Conservation (phyloP, 2,329 filamentous ascomycete genomes). For the Scytalidium lignicola region DNA sequence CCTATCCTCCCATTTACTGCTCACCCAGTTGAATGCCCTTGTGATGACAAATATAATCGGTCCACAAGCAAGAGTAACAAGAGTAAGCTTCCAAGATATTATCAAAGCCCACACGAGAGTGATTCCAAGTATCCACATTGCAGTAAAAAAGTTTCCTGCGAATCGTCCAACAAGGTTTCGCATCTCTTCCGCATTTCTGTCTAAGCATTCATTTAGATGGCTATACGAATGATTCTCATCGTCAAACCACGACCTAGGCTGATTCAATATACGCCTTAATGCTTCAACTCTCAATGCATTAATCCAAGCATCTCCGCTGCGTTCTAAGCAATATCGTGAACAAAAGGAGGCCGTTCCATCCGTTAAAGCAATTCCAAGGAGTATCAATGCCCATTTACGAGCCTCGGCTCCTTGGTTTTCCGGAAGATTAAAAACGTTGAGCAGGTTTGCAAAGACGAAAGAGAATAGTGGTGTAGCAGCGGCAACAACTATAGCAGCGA, state of each 20-base stretch:
- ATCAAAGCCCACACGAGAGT: conserved; percentile 69
- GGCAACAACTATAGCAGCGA: conserved; percentile 25
- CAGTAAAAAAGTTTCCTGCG: conserved; percentile 62
- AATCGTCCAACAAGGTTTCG: conserved; percentile 77
- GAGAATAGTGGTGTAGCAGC: conserved; percentile 53
- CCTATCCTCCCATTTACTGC: conserved; percentile 65
- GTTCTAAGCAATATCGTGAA: conserved; percentile 68
- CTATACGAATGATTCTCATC: conserved; percentile 57
- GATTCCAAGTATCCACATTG: conserved; percentile 60
- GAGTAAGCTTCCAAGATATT: conserved; percentile 73
- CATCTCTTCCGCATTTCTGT: conserved; percentile 83
- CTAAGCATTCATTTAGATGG: conserved; percentile 65
- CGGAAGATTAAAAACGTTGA: conserved; percentile 61
- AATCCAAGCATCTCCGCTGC: conserved; percentile 70
- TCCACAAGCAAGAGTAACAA: conserved; percentile 65
- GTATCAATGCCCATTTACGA: conserved; percentile 59
- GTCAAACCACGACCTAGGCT: conserved; percentile 77
- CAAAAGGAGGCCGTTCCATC: conserved; percentile 63
- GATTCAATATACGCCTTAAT: conserved; percentile 64
- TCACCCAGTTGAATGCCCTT: conserved; percentile 59
- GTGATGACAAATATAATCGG: conserved; percentile 65
- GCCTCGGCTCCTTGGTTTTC: conserved; percentile 15
- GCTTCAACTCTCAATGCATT: conserved; percentile 64
- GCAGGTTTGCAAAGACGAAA: conserved; percentile 66
- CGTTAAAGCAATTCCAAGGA: conserved; percentile 61